A percentile compares a stretch with the other conserved stretches of the same genome.
Evolutionary conservation across 768 basidiomycete genomes (phyloP).

Genomic region (Lactifluus subvellereus): DNA sequence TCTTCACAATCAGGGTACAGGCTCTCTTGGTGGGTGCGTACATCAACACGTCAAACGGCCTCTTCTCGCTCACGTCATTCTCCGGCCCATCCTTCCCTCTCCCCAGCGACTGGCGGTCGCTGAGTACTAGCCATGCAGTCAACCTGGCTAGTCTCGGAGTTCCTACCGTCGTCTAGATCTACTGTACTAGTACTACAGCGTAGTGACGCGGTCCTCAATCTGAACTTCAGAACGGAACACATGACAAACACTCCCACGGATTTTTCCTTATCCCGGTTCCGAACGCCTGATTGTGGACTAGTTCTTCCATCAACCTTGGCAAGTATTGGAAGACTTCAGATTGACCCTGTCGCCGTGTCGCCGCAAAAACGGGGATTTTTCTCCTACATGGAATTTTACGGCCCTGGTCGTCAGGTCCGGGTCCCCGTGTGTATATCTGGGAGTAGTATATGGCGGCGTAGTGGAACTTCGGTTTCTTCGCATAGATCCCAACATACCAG

Average conservation of each 20-base stretch:
- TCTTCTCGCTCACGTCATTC: background rate
- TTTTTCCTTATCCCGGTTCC: background rate
- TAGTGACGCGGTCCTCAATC: conserved; percentile 38
- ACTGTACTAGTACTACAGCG: too few relatives aligned
- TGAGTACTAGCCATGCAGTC: background rate
- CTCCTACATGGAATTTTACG: conserved; percentile 47
- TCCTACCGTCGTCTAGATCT: background rate
- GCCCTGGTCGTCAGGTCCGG: conserved; percentile 35
- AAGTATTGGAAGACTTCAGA: background rate
- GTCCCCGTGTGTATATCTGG: conserved; percentile 30
- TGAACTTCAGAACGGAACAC: conserved; percentile 49
- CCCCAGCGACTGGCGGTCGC: background rate
- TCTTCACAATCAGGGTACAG: background rate
- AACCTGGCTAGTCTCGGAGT: background rate
- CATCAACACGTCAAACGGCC: background rate
- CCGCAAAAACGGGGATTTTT: conserved; percentile 50
- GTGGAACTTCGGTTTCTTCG: conserved; percentile 30
- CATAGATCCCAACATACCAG: conserved; percentile 30
- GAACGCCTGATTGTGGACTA: conserved; percentile 25
- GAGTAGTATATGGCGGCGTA: conserved; percentile 24
- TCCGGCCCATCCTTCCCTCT: background rate
- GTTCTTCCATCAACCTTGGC: conserved; percentile 36
- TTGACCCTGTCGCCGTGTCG: conserved; percentile 39
- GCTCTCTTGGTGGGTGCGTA: background rate
- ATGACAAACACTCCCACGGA: conserved; percentile 35